A percentile compares a stretch with the other conserved stretches of the same genome.
Evolutionary conservation across 805 yeast genomes (phyloP).

Genomic region (Candida ulmi): DNA sequence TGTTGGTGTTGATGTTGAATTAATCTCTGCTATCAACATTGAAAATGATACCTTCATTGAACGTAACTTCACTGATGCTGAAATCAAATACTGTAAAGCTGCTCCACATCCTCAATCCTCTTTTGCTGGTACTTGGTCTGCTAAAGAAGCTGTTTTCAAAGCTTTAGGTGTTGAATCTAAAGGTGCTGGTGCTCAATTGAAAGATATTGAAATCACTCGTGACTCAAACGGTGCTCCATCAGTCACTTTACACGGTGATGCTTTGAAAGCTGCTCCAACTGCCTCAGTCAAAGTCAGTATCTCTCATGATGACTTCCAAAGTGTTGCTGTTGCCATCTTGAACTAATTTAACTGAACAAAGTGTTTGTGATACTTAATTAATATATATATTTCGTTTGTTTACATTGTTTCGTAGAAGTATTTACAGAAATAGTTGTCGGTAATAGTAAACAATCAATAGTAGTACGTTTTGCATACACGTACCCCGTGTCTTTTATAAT

Average conservation of each 20-base stretch:
- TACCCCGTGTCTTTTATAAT: no score
- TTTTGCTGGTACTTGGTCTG: constrained; percentile 98
- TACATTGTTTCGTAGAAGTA: no score
- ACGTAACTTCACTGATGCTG: constrained; percentile 83
- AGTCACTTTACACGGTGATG: constrained; percentile 73
- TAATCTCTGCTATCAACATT: constrained; percentile 71
- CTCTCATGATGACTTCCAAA: constrained; percentile 95
- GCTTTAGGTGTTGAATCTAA: constrained; percentile 81
- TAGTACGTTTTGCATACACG: no score
- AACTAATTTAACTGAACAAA: constrained; percentile 8
- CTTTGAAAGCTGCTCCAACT: constrained; percentile 63
- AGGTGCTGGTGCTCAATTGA: constrained; percentile 94
- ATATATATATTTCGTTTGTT: background rate
- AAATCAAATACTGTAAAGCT: constrained; percentile 68
- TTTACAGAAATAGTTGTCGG: no score
- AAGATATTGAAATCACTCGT: constrained; percentile 83
- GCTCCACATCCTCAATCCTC: constrained; percentile 84
- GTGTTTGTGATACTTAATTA: background rate
- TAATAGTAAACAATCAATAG: no score
- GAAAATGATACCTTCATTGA: constrained; percentile 88
- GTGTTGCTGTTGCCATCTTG: constrained; percentile 89
- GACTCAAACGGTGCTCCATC: constrained; percentile 65
- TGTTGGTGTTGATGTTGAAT: constrained; percentile 97
- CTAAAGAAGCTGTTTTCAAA: constrained; percentile 98
- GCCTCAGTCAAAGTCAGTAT: constrained; percentile 83